phyloP scores from a whole-genome alignment of 202 grass and related monocot genomes.

The Zizania palustris region DNA sequence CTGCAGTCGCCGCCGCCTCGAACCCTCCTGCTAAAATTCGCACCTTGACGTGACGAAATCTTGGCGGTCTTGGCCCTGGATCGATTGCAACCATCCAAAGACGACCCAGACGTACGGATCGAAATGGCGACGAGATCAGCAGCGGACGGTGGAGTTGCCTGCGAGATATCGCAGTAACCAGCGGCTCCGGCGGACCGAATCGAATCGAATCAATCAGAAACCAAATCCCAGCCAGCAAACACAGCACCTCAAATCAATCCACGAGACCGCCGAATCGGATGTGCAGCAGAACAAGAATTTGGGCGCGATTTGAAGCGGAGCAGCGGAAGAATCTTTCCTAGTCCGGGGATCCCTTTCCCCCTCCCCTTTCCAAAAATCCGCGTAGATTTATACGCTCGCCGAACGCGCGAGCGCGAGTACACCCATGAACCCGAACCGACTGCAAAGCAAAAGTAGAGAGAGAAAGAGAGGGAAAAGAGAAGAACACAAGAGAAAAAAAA shows the following conservation, averaged over 20 bases:
- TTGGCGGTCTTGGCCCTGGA: slow-evolving; percentile 26
- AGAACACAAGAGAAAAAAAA: background rate
- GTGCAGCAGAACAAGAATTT: background rate
- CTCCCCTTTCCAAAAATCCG: background rate
- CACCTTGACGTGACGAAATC: background rate
- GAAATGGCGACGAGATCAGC: slow-evolving; percentile 38
- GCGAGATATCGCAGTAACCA: background rate
- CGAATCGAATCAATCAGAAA: slow-evolving; percentile 2
- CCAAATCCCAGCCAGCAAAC: background rate
- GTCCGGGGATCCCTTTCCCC: background rate
- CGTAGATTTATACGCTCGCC: background rate
- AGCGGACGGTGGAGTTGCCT: slow-evolving; percentile 10
- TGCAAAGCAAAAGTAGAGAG: background rate
- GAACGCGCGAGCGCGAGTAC: background rate
- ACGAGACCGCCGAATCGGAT: background rate
- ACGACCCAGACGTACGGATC: slow-evolving; percentile 33
- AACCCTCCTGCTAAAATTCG: background rate
- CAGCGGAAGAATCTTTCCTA: slow-evolving; percentile 15
- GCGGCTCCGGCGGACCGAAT: too few species aligned
- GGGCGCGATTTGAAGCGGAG: slow-evolving; percentile 9
- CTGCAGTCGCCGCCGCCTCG: background rate
- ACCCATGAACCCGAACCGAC: slow-evolving; percentile 8
- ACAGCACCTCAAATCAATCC: background rate
- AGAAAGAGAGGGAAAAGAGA: background rate
- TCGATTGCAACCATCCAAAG: slow-evolving; percentile 52